Evolutionary conservation across 2,329 filamentous ascomycete genomes (phyloP).

Genomic region (Aspergillus arachidicola): DNA sequence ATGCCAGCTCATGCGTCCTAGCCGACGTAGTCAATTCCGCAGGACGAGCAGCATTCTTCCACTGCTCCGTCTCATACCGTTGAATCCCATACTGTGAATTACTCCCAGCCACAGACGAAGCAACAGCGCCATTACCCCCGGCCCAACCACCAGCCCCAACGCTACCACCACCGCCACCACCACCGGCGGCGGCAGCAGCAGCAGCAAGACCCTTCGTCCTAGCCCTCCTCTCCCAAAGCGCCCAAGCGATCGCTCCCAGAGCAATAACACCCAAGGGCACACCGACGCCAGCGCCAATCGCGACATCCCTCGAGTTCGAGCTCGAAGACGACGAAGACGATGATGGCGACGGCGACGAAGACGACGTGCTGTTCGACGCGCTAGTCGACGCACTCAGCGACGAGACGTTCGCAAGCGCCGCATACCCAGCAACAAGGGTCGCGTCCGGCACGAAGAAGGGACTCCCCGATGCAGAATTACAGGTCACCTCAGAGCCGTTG

Average conservation of each 20-base stretch:
- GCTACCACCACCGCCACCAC: not conserved
- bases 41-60: not conserved
- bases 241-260: not conserved
- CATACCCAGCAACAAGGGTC: not conserved
- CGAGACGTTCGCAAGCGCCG: not conserved
- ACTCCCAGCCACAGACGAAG: not conserved
- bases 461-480: not conserved
- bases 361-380: not conserved
- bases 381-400: not conserved
- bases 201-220: not conserved
- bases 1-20: slow-evolving; percentile 4
- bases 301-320: not conserved
- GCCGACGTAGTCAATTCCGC: not conserved
- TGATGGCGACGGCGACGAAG: not conserved
- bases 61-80: not conserved
- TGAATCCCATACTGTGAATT: not conserved
- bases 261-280: not conserved
- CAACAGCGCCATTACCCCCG: not conserved
- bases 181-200: not conserved
- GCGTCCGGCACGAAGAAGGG: not conserved
- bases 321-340: not conserved
- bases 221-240: not conserved
- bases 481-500: not conserved
- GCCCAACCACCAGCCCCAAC: not conserved
- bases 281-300: not conserved